Evolutionary conservation across 441 rosid genomes (phyloP), one percentile per base, ranked within the genome.

Genomic region (Gossypium armourianum): DNA sequence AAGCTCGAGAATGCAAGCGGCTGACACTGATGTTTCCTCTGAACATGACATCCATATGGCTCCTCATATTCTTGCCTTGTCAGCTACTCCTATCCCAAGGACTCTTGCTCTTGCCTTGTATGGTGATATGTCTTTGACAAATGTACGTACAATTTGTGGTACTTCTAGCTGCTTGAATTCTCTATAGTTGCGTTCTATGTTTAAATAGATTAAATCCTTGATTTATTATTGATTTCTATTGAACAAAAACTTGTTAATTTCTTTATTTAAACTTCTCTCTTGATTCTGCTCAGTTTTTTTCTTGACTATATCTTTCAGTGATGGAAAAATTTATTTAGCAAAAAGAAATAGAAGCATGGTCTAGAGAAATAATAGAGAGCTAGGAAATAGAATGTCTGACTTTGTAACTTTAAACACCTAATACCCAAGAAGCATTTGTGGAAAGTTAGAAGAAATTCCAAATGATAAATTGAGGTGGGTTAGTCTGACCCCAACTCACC

Each of bases 1-100:
- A 72, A 82, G 75, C 82, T 89, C 88, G 67, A 86, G 73, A 80
- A 24, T 66, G 47, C 77, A 70, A 59, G 77, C 69, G 65, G 69
- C 74, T 57, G 72, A 71, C 62, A 74, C 75, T 8, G 83, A 85
- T 62, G 79, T 73, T 29, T 71, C 87, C 59, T 76, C 88, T 55
- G 78, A 84, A 70, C 71, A 74, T 77, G 89, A 86, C 75, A 79
- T 68, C 66, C 50, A 72, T 72, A 94, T 94, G 97, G 96, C 99
- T 74, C 97, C 97, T 20, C 97, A 94, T 79, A 83, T 94, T 80
- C 96, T 94, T 72, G 97, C 97, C 29, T 82, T 94, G 91, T 88
- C 97, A 67, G 97, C 97, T 75, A 94, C 99, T 75, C 97, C 96
- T 76, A 90, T 92, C 62, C 98, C 97, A 8, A 87, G 97, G 86